Base-by-base conservation (phyloP, 371 early-diverging fungal species). In the Mortierella polycephala region DNA sequence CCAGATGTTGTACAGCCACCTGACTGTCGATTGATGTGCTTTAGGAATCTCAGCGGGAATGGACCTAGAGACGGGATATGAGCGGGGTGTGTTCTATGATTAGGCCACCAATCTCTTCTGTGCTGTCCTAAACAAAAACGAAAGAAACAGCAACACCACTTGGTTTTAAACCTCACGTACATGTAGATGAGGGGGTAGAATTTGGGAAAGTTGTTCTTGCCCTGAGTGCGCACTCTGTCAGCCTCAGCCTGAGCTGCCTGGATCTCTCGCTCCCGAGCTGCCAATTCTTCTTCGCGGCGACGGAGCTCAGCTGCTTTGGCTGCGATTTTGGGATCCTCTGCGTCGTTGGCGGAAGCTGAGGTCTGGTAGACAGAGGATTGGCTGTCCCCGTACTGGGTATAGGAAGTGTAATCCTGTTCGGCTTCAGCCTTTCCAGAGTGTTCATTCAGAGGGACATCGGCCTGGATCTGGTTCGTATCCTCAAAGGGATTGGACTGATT, bases 131-230 rank as follows among this genome's bases (percentile, higher is more conserved):
- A 50, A 37, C 8, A 45, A 45, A 30, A 47, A 14, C 18, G 42
- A 47, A 7, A 44, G n/a, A 59, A 18, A 30, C 7, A 66, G 69
- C 4, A 88, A 83, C 65, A 93, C 30, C 30, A 4, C 30, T 30
- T 30, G 30, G 30, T 30, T 30, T 30, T 30, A 4, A 30, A 4
- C 30, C 30, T 4, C 30, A 30, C 95, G 67, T 93, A 88, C 69
- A 94, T 88, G 81, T 94, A 94, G 82, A 95, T 87, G 66, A 94
- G 76, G 8, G 95, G 94, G 56, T 92, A 94, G 69, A 94, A 92
- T 37, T 93, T 93, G 1, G 96, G 96, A 67, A 94, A 92, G 72
- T 94, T 95, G 82, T 93, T 93, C 57, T 92, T 89, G 30, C 88
- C 90, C 42, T 90, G 75, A 20, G 79, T 75, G 18, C 72, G 74